Conservation (phyloP, 1,139 yeast genomes). For the Yamadazyma triangularis region DNA sequence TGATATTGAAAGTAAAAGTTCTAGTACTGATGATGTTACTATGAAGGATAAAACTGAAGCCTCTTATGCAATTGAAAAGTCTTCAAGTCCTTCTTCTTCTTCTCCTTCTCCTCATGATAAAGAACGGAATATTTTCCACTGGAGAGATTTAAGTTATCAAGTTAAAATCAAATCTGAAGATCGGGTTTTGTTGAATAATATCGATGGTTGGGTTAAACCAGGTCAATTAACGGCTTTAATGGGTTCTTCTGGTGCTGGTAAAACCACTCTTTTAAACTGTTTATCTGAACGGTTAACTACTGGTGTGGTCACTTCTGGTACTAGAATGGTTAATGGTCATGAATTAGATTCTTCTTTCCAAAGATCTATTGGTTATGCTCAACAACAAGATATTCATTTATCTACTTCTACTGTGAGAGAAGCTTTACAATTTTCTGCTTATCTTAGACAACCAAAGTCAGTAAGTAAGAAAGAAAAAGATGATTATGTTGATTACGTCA, state of each 20-base stretch:
- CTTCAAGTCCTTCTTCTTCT: no score
- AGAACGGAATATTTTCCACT: conserved; percentile 55
- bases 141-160: conserved; percentile 76
- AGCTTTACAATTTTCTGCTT: conserved; percentile 70
- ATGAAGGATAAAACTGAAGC: conserved; percentile 11
- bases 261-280: conserved; percentile 69
- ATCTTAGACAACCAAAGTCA: conserved; percentile 61
- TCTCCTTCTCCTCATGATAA: no score
- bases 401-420: conserved; percentile 74
- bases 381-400: conserved; percentile 77
- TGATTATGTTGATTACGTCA: conserved; percentile 66
- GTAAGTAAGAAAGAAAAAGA: conserved; percentile 57
- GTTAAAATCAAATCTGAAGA: conserved; percentile 61
- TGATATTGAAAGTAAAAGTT: conserved; percentile 13
- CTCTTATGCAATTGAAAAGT: no score
- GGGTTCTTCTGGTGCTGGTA: conserved; percentile 92
- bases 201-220: conserved; percentile 84
- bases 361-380: conserved; percentile 79
- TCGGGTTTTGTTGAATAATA: conserved; percentile 59
- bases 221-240: conserved; percentile 45
- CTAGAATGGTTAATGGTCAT: conserved; percentile 69
- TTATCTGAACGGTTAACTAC: conserved; percentile 72
- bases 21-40: conserved; percentile 12
- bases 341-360: conserved; percentile 70
- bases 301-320: conserved; percentile 70